Evolutionary conservation across 345 rosid species (phyloP), one percentile per base, ranked within the genome.

Genomic region (Dipteronia dyeriana): DNA sequence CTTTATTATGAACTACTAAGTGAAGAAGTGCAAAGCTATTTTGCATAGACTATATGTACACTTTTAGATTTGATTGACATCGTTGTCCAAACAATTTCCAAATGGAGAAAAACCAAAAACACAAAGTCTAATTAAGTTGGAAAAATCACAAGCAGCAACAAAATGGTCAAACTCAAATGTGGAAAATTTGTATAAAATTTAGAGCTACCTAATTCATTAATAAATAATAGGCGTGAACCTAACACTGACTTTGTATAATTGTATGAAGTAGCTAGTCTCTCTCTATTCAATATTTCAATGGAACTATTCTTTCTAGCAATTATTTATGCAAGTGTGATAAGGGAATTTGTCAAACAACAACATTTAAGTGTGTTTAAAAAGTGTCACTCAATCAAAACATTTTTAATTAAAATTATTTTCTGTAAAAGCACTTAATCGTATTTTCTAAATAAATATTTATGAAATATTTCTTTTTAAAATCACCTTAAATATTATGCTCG

Each of bases 231-330:
- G 43, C n/a, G 20, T 51, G 51, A 69, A 70, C 75, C 75, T 61
- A 77, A 31, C 75, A n/a, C 70, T 77, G 79, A 77, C 79, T 77
- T 57, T 31, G 60, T 25, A 53, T 13, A 2, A 17, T 57, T 31
- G 60, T 25, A 53, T 13, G 4, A 17, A 47, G 2, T 31, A 5
- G 29, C 10, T 34, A 41, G 45, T 70, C 7, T 29, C n/a, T 60
- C n/a, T n/a, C n/a, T n/a, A n/a, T n/a, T n/a, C n/a, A n/a, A n/a
- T 26, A 16, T 5, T 39, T 67, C 10, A 39, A 41, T 76, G 12
- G 31, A 59, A 68, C 0, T 19, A 11, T 49, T 54, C 26, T 3
- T n/a, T n/a, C 1, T 65, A n/a, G 7, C n/a, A 20, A 12, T 20
- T 66, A 0, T 38, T 3, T 5, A 39, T 25, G 68, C 23, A 60